Base-by-base conservation (phyloP, 2,329 filamentous ascomycete genomes). In the Lasiodiplodia citricola region DNA sequence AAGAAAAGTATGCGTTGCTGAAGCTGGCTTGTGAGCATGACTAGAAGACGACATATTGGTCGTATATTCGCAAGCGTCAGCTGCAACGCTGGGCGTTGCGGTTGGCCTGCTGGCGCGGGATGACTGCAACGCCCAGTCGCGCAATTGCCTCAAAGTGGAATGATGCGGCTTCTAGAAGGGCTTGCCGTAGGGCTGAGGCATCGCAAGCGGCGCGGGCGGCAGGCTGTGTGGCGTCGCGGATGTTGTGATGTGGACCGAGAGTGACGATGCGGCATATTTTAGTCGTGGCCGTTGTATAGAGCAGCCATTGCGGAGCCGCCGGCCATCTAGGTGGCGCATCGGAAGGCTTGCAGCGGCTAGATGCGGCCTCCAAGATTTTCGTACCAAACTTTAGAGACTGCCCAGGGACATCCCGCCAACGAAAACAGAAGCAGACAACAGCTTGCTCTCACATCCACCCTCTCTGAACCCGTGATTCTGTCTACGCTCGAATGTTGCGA, bases 51-150 rank as follows among this genome's bases (percentile, higher is more conserved):
- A 44, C 63, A 66, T 66, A n/a, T 8, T 13, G 2, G 21, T 35
- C 63, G 63, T 66, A 56, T 55, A 66, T 66, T 66, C 63, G 63
- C 63, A 66, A 66, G 63, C 60, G 60, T 54, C 60, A 64, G 60
- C 60, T 52, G 60, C 44, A n/a, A 52, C 60, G 28, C 31, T 38
- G 47, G 18, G 16, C n/a, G n/a, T 14, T 23, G 44, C 13, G 60
- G 60, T 51, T 66, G 63, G 50, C 14, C 13, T 18, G 44, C 13
- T 16, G 23, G 62, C 62, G 51, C 21, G 51, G 63, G 63, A 47
- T 66, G 63, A 23, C 18, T 31, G 31, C 50, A 35, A 50, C 41
- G 31, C n/a, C n/a, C n/a, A 64, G 44, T 14, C 47, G 60, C 60
- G n/a, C 31, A 18, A 38, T 25, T 38, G 44, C 28, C 60, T 38